Evolutionary conservation across 768 basidiomycete species (phyloP).

Genomic region (Kwoniella mangroviensis): DNA sequence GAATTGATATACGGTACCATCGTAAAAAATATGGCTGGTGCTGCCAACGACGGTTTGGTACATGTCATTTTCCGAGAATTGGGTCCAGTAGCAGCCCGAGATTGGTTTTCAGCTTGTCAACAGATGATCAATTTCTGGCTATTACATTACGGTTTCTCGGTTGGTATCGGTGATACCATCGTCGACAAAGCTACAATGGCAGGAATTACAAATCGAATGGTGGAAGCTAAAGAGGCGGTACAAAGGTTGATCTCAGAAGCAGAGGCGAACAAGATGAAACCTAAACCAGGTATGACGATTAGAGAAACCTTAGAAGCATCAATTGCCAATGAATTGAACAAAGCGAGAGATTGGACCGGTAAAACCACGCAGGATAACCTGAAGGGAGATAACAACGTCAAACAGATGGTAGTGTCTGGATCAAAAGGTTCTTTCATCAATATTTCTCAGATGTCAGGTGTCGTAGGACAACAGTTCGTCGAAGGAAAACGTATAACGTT

Average conservation of each 20-base stretch:
- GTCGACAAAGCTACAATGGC: slow-evolving; percentile 88
- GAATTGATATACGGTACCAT: slow-evolving; percentile 94
- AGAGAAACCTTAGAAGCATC: slow-evolving; percentile 96
- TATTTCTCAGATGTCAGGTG: slow-evolving; percentile 99
- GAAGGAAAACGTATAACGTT: slow-evolving; percentile 98
- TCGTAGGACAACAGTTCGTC: slow-evolving; percentile 97
- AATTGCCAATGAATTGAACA: slow-evolving; percentile 87
- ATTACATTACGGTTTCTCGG: slow-evolving; percentile 98
- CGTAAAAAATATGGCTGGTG: slow-evolving; percentile 98
- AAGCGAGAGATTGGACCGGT: slow-evolving; percentile 93
- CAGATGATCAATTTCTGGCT: slow-evolving; percentile 98
- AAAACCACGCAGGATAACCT: slow-evolving; percentile 94
- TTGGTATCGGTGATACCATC: slow-evolving; percentile 98
- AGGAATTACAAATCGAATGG: slow-evolving; percentile 80
- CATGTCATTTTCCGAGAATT: slow-evolving; percentile 98
- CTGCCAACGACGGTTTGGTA: slow-evolving; percentile 83
- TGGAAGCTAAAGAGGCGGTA: slow-evolving; percentile 79
- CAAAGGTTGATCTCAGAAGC: slow-evolving; percentile 77
- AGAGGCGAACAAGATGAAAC: slow-evolving; percentile 81
- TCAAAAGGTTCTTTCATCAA: slow-evolving; percentile 97
- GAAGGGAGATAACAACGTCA: slow-evolving; percentile 99
- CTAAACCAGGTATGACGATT: slow-evolving; percentile 97
- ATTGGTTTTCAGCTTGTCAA: slow-evolving; percentile 90
- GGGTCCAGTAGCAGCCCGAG: slow-evolving; percentile 86
- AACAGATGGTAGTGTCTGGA: slow-evolving; percentile 99